A percentile compares a stretch with the other conserved stretches of the same genome.
Conservation (phyloP, 805 yeast species). For the Grigorovia jiainica region DNA sequence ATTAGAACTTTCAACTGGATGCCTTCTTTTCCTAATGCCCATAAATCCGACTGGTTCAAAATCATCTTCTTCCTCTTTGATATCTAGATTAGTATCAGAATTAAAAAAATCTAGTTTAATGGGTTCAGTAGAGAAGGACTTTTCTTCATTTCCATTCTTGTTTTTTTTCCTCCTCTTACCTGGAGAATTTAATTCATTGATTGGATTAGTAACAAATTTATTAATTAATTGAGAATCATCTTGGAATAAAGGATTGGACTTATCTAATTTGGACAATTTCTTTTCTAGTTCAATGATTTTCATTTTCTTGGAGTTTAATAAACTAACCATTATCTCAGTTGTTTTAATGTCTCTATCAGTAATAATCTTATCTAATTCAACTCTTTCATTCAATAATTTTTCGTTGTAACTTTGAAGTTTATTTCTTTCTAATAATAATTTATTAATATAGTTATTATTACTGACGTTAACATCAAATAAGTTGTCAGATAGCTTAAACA, state of each 20-base stretch:
- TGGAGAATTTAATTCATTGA: slow-evolving; percentile 17
- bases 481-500: slow-evolving; percentile 15
- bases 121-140: no score
- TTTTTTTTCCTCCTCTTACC: slow-evolving; percentile 13
- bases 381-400: slow-evolving; percentile 6
- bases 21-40: slow-evolving; percentile 13
- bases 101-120: no score
- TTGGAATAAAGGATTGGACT: not conserved
- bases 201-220: slow-evolving; percentile 10
- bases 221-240: slow-evolving; percentile 15
- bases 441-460: slow-evolving; percentile 10
- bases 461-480: slow-evolving; percentile 10
- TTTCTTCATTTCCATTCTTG: not conserved
- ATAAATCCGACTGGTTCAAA: slow-evolving; percentile 16
- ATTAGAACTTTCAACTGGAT: not conserved
- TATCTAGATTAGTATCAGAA: not conserved
- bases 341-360: slow-evolving; percentile 18
- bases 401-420: slow-evolving; percentile 1
- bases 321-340: slow-evolving; percentile 12
- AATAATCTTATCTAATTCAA: slow-evolving; percentile 9
- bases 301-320: slow-evolving; percentile 22
- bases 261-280: slow-evolving; percentile 5
- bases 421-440: not conserved
- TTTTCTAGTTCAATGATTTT: slow-evolving; percentile 13
- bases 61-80: slow-evolving; percentile 8